Conservation (phyloP, 2,329 filamentous ascomycete genomes). For the Aphanoascus verrucosus region DNA sequence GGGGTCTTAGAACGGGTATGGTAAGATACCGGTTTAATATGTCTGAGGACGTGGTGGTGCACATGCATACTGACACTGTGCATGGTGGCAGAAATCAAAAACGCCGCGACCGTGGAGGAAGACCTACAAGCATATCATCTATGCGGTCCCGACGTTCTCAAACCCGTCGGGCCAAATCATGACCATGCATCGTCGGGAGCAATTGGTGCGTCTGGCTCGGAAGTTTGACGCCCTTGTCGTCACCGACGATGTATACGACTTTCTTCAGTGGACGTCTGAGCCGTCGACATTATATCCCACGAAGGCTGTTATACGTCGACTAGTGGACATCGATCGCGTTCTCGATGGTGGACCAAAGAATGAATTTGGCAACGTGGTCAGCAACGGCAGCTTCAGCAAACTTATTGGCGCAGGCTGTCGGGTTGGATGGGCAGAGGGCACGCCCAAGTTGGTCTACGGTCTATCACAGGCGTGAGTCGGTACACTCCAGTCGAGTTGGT, state of each 20-base stretch:
- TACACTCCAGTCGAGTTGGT: background rate
- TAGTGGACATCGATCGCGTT: slow-evolving; percentile 66
- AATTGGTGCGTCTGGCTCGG: slow-evolving; percentile 65
- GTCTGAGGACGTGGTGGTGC: background rate
- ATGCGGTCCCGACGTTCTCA: slow-evolving; percentile 75
- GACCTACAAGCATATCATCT: slow-evolving; percentile 77
- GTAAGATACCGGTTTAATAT: slow-evolving; percentile 1
- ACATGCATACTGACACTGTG: background rate
- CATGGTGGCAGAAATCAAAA: slow-evolving; percentile 37
- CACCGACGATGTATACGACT: slow-evolving; percentile 88
- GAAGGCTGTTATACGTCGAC: slow-evolving; percentile 48
- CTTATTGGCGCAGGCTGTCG: slow-evolving; percentile 69
- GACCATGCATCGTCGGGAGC: slow-evolving; percentile 54
- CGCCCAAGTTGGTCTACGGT: slow-evolving; percentile 49
- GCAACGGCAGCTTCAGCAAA: slow-evolving; percentile 87
- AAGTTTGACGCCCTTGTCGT: slow-evolving; percentile 72
- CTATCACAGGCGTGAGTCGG: slow-evolving; percentile 48
- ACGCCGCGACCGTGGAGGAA: slow-evolving; percentile 53
- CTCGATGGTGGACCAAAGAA: slow-evolving; percentile 51
- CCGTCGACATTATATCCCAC: slow-evolving; percentile 3
- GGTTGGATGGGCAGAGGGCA: slow-evolving; percentile 79
- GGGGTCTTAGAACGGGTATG: slow-evolving; percentile 38
- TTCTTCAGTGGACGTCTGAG: slow-evolving; percentile 58
- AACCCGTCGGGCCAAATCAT: slow-evolving; percentile 83
- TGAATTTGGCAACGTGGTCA: slow-evolving; percentile 67